A percentile compares a stretch with the other conserved stretches of the same genome.
These are phyloP conservation scores for Fusarium brachygibbosum DNA, from an alignment of 2,329 filamentous ascomycete genomes.

Conservation along the genomic window DNA sequence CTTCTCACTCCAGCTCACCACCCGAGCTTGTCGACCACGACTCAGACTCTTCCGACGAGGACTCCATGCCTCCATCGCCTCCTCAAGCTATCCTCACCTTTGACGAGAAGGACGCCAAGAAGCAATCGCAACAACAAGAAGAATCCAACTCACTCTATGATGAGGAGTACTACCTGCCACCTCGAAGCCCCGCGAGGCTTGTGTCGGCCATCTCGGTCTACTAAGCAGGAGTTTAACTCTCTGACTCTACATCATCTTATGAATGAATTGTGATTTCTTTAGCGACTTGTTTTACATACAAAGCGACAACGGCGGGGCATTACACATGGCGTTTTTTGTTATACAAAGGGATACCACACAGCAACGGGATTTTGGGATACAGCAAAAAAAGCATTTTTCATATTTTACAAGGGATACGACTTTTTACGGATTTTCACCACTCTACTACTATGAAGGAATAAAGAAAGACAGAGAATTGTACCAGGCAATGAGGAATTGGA, in stretches of 20 bases:
- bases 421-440: conserved; percentile 41
- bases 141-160: conserved; percentile 61
- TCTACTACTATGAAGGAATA: conserved; percentile 21
- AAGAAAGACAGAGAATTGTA: conserved; percentile 36
- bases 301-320: conserved; percentile 49
- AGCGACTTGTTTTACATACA: conserved; percentile 45
- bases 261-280: conserved; percentile 44
- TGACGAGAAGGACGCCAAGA: conserved; percentile 66
- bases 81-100: conserved; percentile 71
- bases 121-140: conserved; percentile 56
- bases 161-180: conserved; percentile 67
- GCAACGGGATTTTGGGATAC: conserved; percentile 38
- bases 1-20: conserved; percentile 74
- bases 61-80: conserved; percentile 82
- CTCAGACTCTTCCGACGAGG: conserved; percentile 78
- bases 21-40: conserved; percentile 79
- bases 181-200: conserved; percentile 64
- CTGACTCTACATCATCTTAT: conserved; percentile 4
- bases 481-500: conserved; percentile 35
- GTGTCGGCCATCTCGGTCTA: conserved; percentile 70
- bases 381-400: conserved; percentile 42
- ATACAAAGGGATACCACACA: conserved; percentile 51
- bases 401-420: conserved; percentile 21
- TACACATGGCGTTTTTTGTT: conserved; percentile 47
- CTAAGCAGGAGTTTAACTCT: conserved; percentile 52